These are phyloP conservation scores for Rauvolfia tetraphylla DNA, from an alignment of 257 asterid species.

Conservation along the genomic window DNA sequence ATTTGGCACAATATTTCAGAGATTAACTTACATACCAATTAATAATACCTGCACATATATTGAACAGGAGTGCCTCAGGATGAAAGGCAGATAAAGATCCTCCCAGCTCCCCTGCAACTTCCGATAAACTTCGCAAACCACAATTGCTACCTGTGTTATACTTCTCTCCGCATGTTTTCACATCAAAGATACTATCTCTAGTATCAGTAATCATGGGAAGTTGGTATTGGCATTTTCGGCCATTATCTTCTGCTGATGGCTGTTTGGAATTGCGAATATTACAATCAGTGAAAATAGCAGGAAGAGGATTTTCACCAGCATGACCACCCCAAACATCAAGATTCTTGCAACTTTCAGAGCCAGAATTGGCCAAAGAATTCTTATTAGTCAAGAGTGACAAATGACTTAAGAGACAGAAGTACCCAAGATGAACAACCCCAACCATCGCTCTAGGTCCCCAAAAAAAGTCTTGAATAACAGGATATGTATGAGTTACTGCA, in stretches of 20 bases:
- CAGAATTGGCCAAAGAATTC: conserved; percentile 16
- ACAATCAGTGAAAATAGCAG: conserved; percentile 30
- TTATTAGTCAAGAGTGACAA: conserved; percentile 38
- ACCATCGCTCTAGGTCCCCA: conserved; percentile 90
- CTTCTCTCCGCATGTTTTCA: conserved; percentile 28
- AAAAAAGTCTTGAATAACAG: conserved; percentile 57
- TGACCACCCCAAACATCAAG: conserved; percentile 22
- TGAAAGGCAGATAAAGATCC: conserved; percentile 77
- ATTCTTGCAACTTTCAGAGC: conserved; percentile 19
- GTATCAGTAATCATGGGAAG: conserved; percentile 29
- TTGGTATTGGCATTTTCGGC: conserved; percentile 27
- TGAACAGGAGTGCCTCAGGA: conserved; percentile 70
- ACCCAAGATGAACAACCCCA: conserved; percentile 55
- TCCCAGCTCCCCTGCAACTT: conserved; percentile 64
- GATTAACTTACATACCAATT: conserved; percentile 2
- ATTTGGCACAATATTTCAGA: background rate
- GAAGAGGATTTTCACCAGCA: conserved; percentile 21
- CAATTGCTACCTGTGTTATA: conserved; percentile 26
- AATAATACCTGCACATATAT: conserved; percentile 71
- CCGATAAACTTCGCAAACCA: conserved; percentile 67
- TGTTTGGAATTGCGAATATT: conserved; percentile 19
- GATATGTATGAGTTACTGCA: conserved; percentile 49
- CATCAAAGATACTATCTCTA: conserved; percentile 26
- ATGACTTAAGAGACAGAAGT: conserved; percentile 69
- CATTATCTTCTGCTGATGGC: conserved; percentile 19